A percentile compares a stretch with the other conserved stretches of the same genome.
Evolutionary conservation across 2,329 filamentous ascomycete genomes (phyloP).

Genomic region (Ophiostoma himal-ulmi): DNA sequence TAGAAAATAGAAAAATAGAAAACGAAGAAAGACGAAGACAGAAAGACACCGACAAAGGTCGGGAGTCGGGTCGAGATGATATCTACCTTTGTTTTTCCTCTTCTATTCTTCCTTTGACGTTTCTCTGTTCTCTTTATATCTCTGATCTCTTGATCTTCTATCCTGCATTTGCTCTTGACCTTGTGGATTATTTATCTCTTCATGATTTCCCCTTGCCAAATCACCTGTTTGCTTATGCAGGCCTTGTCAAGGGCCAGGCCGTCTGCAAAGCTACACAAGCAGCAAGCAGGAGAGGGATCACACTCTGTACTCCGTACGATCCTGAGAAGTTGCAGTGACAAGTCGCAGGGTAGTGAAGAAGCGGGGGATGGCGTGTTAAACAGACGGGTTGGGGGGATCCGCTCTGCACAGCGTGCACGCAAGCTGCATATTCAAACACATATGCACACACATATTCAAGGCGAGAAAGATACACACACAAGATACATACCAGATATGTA

Average conservation of each 20-base stretch:
- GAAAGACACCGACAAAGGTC: conserved; percentile 5
- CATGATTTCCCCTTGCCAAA: neutral
- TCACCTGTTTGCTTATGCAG: conserved; percentile 6
- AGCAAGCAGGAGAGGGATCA: neutral
- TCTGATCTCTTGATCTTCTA: neutral
- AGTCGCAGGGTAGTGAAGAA: conserved; percentile 8
- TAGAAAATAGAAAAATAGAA: neutral
- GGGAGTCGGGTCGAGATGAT: neutral
- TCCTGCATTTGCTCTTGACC: neutral
- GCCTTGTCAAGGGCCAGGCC: neutral
- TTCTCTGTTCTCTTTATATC: neutral
- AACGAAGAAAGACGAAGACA: neutral
- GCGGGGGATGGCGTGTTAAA: conserved; percentile 13
- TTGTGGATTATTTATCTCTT: neutral
- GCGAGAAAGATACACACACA: neutral
- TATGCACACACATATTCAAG: neutral
- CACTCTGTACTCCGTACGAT: neutral
- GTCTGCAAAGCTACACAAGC: neutral
- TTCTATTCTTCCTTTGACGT: neutral
- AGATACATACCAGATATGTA: conserved; percentile 8
- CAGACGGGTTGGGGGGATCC: conserved; percentile 8
- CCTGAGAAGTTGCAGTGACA: neutral
- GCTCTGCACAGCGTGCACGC: conserved; percentile 12
- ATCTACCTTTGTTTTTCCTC: neutral
- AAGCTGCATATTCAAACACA: conserved; percentile 6